A percentile compares a stretch with the other conserved stretches of the same genome.
Conservation (phyloP, 176 grass and related monocot genomes). For the Triticum monococcum region DNA sequence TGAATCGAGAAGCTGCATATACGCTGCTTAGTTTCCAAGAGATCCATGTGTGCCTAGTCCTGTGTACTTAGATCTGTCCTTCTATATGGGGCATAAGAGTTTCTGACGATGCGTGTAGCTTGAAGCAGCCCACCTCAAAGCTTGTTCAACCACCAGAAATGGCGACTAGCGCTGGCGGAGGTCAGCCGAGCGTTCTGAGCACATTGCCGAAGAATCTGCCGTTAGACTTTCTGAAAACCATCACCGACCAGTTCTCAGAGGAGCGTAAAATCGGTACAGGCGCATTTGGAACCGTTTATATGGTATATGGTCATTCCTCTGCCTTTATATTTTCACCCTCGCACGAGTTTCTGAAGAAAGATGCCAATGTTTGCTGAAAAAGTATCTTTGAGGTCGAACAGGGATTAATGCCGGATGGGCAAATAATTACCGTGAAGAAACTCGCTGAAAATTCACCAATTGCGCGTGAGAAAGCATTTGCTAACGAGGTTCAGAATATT, state of each 20-base stretch:
- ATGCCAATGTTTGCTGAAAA: not conserved
- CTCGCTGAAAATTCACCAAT: not conserved
- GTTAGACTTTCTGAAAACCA: constrained; percentile 11
- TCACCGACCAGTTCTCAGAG: constrained; percentile 10
- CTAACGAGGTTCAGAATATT: constrained; percentile 25
- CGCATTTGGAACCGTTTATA: constrained; percentile 35
- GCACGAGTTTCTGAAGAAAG: not conserved
- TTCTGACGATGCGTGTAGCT: not conserved
- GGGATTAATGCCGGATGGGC: not conserved
- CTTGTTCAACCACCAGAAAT: not conserved
- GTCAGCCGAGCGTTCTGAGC: constrained; percentile 6
- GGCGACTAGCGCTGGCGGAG: not conserved
- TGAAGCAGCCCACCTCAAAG: not conserved
- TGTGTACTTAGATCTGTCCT: not conserved
- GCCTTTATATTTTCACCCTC: not conserved
- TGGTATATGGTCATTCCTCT: too few relatives aligned
- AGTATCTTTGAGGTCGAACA: not conserved
- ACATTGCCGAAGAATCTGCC: constrained; percentile 11
- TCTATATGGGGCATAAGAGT: not conserved
- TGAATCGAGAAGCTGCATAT: not conserved
- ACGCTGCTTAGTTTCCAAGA: not conserved
- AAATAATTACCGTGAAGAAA: constrained; percentile 27
- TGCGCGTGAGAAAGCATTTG: not conserved
- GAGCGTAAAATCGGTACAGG: not conserved
- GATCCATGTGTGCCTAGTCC: not conserved